Evolutionary conservation across 768 basidiomycete species (phyloP).

Genomic region (Cyclocybe aegerita): DNA sequence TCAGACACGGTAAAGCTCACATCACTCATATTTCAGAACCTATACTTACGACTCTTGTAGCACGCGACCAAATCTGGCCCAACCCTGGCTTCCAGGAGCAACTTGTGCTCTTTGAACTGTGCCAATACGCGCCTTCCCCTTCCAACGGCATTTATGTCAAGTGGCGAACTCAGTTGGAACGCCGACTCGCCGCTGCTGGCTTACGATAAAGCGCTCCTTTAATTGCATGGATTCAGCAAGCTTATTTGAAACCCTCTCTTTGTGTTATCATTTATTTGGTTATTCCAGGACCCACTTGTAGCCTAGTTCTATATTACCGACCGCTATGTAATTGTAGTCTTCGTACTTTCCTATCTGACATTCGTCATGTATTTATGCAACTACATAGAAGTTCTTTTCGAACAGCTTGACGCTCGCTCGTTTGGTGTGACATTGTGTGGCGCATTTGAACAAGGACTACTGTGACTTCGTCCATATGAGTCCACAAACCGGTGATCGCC

Average conservation of each 20-base stretch:
- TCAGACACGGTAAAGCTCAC: constrained; percentile 52
- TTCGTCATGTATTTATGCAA: no score
- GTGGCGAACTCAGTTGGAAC: constrained; percentile 60
- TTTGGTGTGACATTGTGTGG: no score
- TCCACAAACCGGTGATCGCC: no score
- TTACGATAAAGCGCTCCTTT: constrained; percentile 23
- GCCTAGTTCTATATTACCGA: no score
- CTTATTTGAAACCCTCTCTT: not conserved
- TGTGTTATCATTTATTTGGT: not conserved
- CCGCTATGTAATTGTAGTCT: no score
- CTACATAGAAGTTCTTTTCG: no score
- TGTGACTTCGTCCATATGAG: no score
- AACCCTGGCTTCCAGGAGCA: constrained; percentile 81
- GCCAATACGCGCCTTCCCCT: constrained; percentile 61
- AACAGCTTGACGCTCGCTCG: no score
- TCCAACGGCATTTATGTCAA: constrained; percentile 63
- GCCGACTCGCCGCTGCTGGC: constrained; percentile 43
- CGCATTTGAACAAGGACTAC: no score
- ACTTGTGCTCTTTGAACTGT: constrained; percentile 72
- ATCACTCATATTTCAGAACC: constrained; percentile 1
- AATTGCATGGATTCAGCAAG: not conserved
- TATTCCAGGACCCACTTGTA: not conserved
- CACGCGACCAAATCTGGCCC: constrained; percentile 76
- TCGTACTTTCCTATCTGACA: no score
- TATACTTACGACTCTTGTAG: constrained; percentile 30